These are phyloP conservation scores for Carex cristatella DNA, from an alignment of 176 grass and related monocot species.

Conservation along the genomic window DNA sequence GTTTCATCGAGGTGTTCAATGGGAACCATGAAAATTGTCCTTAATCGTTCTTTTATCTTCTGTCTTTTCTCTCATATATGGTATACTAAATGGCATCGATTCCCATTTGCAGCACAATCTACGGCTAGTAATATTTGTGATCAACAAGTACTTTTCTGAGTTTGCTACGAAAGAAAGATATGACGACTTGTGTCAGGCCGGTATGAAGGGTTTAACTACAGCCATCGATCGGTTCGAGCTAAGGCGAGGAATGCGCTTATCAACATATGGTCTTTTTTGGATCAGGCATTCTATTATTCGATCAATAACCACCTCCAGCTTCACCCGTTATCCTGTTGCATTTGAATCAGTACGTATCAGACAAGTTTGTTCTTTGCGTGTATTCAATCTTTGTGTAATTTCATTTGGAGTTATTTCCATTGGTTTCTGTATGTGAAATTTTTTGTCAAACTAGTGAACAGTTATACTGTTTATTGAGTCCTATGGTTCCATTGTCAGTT, in stretches of 20 bases:
- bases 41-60: not conserved
- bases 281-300: conserved; percentile 78
- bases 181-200: conserved; percentile 81
- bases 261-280: conserved; percentile 87
- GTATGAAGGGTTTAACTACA: conserved; percentile 71
- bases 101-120: conserved; percentile 65
- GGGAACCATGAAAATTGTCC: not conserved
- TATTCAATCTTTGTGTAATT: conserved; percentile 1
- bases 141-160: conserved; percentile 83
- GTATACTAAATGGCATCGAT: not conserved
- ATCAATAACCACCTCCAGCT: conserved; percentile 67
- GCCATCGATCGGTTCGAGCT: conserved; percentile 75
- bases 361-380: not conserved
- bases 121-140: conserved; percentile 60
- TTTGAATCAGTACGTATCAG: conserved; percentile 65
- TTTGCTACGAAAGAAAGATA: conserved; percentile 49
- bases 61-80: not conserved
- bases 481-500: not conserved
- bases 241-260: conserved; percentile 69
- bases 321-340: conserved; percentile 68
- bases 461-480: not conserved
- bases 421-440: not conserved
- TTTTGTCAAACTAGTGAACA: not conserved
- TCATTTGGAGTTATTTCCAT: not conserved
- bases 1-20: not conserved